These are phyloP conservation scores for Citeromyces nyonsensis DNA, from an alignment of 805 yeast species.

Conservation along the genomic window DNA sequence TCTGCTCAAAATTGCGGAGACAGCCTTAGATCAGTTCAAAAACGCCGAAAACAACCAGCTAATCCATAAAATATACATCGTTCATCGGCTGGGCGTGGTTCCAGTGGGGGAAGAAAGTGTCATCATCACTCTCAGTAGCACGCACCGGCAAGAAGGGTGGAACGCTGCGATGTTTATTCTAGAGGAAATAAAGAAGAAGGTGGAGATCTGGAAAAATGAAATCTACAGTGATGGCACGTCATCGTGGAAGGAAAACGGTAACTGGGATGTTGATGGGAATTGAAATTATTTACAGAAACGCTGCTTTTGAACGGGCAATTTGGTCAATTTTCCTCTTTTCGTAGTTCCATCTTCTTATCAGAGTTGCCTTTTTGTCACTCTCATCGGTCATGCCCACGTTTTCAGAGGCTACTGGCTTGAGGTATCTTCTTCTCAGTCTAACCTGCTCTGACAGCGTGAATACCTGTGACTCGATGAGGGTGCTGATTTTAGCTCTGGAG, in stretches of 20 bases:
- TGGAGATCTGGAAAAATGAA: conserved; percentile 38
- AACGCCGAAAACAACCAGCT: conserved; percentile 5
- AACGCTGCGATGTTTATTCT: conserved; percentile 24
- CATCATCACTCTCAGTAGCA: conserved; percentile 23
- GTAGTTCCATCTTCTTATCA: conserved; percentile 48
- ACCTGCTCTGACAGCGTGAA: conserved; percentile 20
- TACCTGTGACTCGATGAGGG: conserved; percentile 24
- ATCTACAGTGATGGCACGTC: conserved; percentile 21
- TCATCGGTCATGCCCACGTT: conserved; percentile 15
- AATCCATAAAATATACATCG: conserved; percentile 20
- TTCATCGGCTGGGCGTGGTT: conserved; percentile 30
- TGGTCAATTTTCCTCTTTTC: conserved; percentile 32
- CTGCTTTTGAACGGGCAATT: conserved; percentile 36
- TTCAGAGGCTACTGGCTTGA: conserved; percentile 44
- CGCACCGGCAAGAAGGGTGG: conserved; percentile 34
- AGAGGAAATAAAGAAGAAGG: conserved; percentile 24
- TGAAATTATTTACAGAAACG: conserved; percentile 14
- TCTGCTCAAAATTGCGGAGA: conserved; percentile 16
- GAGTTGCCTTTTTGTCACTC: conserved; percentile 29
- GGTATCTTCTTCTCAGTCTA: conserved; percentile 26
- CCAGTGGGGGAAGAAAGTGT: conserved; percentile 31
- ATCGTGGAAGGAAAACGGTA: conserved; percentile 27
- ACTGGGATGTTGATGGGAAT: conserved; percentile 4
- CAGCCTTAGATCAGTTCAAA: conserved; percentile 13
- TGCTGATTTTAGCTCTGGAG: conserved; percentile 10